These are phyloP conservation scores for Diutina pseudorugosa DNA, from an alignment of 1,139 yeast species.

Conservation along the genomic window DNA sequence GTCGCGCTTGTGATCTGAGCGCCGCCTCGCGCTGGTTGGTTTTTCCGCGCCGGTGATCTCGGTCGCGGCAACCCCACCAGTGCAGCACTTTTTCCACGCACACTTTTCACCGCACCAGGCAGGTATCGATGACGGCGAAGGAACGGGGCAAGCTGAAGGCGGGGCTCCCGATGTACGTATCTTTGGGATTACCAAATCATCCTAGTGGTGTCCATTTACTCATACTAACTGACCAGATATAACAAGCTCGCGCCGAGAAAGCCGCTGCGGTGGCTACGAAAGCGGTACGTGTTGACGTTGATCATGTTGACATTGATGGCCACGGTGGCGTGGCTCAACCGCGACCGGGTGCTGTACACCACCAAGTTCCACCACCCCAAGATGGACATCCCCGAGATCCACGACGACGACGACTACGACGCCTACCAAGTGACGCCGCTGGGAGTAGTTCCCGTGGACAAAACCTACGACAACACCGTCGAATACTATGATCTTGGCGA, in stretches of 20 bases:
- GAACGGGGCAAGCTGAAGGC: neutral
- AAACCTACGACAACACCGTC: constrained; percentile 23
- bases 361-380: neutral
- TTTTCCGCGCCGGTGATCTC: neutral
- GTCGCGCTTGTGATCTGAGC: no score
- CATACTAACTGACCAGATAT: neutral
- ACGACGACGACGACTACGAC: constrained; percentile 11
- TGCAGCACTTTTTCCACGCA: neutral
- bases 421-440: constrained; percentile 27
- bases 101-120: neutral
- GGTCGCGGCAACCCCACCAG: neutral
- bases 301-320: neutral
- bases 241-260: neutral
- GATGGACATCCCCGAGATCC: neutral
- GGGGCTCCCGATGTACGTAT: constrained; percentile 3
- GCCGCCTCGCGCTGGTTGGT: no score
- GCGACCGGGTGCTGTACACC: neutral
- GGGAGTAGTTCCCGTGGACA: constrained; percentile 18
- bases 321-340: neutral
- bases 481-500: constrained; percentile 52
- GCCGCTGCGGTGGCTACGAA: constrained; percentile 2
- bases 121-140: neutral
- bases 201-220: no score
- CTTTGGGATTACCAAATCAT: neutral
- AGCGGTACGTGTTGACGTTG: neutral